Percentiles rank a stretch among this genome's conserved stretches.
phyloP scores from a whole-genome alignment of 2,329 filamentous ascomycete genomes.

The Chaetomium strumarium region DNA sequence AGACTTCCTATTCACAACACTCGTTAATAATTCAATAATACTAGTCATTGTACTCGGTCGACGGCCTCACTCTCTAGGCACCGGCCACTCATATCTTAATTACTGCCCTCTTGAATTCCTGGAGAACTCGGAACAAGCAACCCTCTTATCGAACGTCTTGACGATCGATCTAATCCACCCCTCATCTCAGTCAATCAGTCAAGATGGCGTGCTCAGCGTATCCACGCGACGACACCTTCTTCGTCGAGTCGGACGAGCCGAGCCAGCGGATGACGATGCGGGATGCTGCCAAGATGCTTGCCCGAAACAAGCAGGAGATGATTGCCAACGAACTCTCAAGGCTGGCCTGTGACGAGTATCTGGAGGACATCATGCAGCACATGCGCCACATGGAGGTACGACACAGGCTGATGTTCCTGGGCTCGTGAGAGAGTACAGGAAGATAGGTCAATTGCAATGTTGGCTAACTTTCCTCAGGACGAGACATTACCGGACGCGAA shows the following conservation, averaged over 20 bases:
- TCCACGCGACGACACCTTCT: conserved; percentile 45
- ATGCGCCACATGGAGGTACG: conserved; percentile 90
- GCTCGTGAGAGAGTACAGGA: not conserved
- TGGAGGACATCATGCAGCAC: conserved; percentile 89
- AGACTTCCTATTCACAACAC: conserved; percentile 44
- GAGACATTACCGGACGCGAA: conserved; percentile 93
- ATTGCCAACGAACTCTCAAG: conserved; percentile 86
- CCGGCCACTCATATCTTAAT: conserved; percentile 23
- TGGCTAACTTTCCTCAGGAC: conserved; percentile 38
- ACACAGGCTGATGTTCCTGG: conserved; percentile 15
- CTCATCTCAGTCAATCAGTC: conserved; percentile 9
- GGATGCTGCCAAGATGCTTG: conserved; percentile 71
- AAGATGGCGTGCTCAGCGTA: conserved; percentile 30
- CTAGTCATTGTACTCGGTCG: conserved; percentile 42
- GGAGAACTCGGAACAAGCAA: conserved; percentile 24
- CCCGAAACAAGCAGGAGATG: conserved; percentile 77
- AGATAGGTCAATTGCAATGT: not conserved
- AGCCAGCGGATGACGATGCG: conserved; percentile 58
- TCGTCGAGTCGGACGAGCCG: conserved; percentile 51
- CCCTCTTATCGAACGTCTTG: conserved; percentile 23
- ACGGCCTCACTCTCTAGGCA: conserved; percentile 36
- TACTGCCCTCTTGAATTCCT: conserved; percentile 21
- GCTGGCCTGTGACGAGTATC: conserved; percentile 80
- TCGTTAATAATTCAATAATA: conserved; percentile 54
- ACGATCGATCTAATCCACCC: conserved; percentile 6